Conservation (phyloP, 2,329 filamentous ascomycete genomes). For the Colletotrichum brevisporum region DNA sequence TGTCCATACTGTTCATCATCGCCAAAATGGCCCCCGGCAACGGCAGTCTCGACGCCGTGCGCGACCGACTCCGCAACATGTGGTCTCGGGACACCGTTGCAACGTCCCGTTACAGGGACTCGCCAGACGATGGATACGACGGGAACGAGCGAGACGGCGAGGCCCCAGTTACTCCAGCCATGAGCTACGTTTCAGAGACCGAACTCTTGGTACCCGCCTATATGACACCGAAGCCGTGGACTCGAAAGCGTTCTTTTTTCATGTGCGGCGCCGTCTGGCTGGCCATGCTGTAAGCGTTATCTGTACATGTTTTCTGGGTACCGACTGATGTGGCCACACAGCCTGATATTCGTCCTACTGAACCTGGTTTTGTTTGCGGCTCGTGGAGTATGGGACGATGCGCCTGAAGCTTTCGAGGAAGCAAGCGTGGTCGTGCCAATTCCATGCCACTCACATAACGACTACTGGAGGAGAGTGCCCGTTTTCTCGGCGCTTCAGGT, state of each 20-base stretch:
- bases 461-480: conserved; percentile 76
- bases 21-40: conserved; percentile 18
- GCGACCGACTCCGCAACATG: conserved; percentile 33
- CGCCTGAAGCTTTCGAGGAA: conserved; percentile 15
- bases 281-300: conserved; percentile 34
- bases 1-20: neutral
- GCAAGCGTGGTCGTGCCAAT: conserved; percentile 60
- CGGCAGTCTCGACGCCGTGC: conserved; percentile 19
- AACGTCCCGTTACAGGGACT: conserved; percentile 25
- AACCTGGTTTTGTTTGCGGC: conserved; percentile 37
- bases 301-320: no score
- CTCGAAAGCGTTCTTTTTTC: conserved; percentile 33
- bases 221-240: conserved; percentile 32
- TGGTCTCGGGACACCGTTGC: conserved; percentile 24
- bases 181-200: conserved; percentile 35
- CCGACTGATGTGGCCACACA: conserved; percentile 8
- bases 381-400: conserved; percentile 29
- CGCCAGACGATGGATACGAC: conserved; percentile 14
- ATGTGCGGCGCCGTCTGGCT: conserved; percentile 39
- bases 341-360: conserved; percentile 33
- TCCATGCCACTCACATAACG: conserved; percentile 77
- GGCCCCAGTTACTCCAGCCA: conserved; percentile 17
- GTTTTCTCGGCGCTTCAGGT: conserved; percentile 73
- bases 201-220: conserved; percentile 26
- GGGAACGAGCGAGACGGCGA: neutral